Base-by-base conservation (phyloP, 1,139 yeast species). In the Arxiozyma slooffiae region DNA sequence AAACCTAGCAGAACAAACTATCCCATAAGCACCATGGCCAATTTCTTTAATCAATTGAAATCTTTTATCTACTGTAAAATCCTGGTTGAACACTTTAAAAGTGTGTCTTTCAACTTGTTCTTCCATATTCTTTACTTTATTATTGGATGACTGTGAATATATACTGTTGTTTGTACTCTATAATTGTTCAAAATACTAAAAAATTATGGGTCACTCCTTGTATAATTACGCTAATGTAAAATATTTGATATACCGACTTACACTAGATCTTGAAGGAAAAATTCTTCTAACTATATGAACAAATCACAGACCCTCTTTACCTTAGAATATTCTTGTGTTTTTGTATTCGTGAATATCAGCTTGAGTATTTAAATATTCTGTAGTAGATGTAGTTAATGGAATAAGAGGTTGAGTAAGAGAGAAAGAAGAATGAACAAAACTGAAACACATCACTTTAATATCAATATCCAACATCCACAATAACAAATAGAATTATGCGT, bases 21-120 rank as follows among this genome's bases (percentile, higher is more conserved):
- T 83, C 41, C 98, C 98, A 64, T 92, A 92, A 1, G 98, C 97
- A 7, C 98, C 98, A 61, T 92, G 97, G 26, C 98, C 98, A 45
- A 92, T 76, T 62, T 90, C 97, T 62, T 89, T 87, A 54, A 88
- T 87, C 58, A 92, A 78, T 63, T 87, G 86, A 68, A 90, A 87
- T 53, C 96, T 73, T 59, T 79, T 80, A 68, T 90, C 97, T 53
- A 90, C 89, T 45, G 89, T 80, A 66, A 90, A 90, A 62, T 88
- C 96, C 69, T 89, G 97, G 65, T 85, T 85, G 70, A 81, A 89
- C 47, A 90, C 96, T 64, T 81, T 78, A 62, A 75, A 77, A 14
- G 76, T 65, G 51, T 69, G 72, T 50, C 73, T 70, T 22, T 53
- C 57, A 7, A 55, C 52, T 18, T 46, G 48, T 18, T 55, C 55